A percentile compares a stretch with the other conserved stretches of the same genome.
phyloP scores from a whole-genome alignment of 768 basidiomycete genomes.

The Serendipita sp. region DNA sequence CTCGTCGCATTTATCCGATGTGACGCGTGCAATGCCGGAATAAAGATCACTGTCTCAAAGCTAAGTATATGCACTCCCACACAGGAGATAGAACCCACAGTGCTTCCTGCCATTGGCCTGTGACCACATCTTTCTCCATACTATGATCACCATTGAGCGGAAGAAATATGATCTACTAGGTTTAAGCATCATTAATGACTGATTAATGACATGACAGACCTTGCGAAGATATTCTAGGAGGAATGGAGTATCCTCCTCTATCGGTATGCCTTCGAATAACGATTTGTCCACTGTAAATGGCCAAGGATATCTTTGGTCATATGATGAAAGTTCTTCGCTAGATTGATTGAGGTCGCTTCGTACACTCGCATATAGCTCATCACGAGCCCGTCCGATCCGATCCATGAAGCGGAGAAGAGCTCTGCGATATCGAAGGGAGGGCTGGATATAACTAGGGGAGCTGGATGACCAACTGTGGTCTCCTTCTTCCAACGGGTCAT shows the following conservation, averaged over 20 bases:
- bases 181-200: background rate
- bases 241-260: background rate
- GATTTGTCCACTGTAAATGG: background rate
- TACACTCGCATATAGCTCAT: background rate
- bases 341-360: background rate
- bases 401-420: background rate
- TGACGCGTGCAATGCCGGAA: background rate
- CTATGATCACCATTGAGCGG: background rate
- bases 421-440: background rate
- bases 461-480: too few relatives aligned
- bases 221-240: background rate
- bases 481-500: background rate
- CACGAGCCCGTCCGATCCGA: background rate
- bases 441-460: background rate
- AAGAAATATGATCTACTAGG: background rate
- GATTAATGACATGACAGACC: background rate
- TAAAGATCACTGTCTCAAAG: background rate
- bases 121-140: background rate
- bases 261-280: background rate
- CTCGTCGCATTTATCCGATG: background rate
- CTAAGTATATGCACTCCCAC: background rate
- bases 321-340: background rate
- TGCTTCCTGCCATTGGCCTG: background rate
- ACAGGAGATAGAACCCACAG: background rate
- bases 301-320: background rate